A percentile compares a stretch with the other conserved stretches of the same genome.
phyloP scores from a whole-genome alignment of 176 grass and related monocot genomes.

The Oryza nivara region DNA sequence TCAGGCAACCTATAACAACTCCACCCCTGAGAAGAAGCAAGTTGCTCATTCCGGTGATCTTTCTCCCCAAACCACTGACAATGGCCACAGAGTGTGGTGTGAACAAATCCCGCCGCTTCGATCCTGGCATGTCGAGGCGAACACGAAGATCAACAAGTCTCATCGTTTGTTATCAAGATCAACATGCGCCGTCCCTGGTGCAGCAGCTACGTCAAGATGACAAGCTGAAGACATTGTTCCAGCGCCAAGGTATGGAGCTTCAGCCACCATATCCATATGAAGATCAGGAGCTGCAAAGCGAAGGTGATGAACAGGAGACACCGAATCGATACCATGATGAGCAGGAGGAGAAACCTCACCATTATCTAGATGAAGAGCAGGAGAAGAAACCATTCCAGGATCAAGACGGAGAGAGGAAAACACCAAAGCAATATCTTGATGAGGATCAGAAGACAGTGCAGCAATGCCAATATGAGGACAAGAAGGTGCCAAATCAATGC shows the following conservation, averaged over 20 bases:
- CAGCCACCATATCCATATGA: slow-evolving; percentile 6
- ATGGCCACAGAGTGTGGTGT: slow-evolving; percentile 70
- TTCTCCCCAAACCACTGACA: slow-evolving; percentile 42
- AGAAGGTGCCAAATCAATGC: too few relatives aligned
- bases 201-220: slow-evolving; percentile 32
- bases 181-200: slow-evolving; percentile 20
- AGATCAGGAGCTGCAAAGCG: slow-evolving; percentile 14
- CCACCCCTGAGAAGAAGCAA: slow-evolving; percentile 38
- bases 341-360: slow-evolving; percentile 4
- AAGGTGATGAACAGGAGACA: slow-evolving; percentile 31
- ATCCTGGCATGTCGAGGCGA: slow-evolving; percentile 82
- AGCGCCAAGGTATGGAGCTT: slow-evolving; percentile 35
- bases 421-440: slow-evolving; percentile 4
- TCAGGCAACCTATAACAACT: slow-evolving; percentile 48
- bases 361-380: background rate
- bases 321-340: slow-evolving; percentile 27
- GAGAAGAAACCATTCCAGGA: slow-evolving; percentile 10
- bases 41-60: slow-evolving; percentile 36
- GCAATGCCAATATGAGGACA: background rate
- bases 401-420: slow-evolving; percentile 21
- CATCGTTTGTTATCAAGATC: slow-evolving; percentile 39
- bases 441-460: slow-evolving; percentile 24
- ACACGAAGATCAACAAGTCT: slow-evolving; percentile 58
- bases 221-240: slow-evolving; percentile 40
- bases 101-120: slow-evolving; percentile 60